Base-by-base conservation (phyloP, 1,139 yeast species). In the Pichia sp. region DNA sequence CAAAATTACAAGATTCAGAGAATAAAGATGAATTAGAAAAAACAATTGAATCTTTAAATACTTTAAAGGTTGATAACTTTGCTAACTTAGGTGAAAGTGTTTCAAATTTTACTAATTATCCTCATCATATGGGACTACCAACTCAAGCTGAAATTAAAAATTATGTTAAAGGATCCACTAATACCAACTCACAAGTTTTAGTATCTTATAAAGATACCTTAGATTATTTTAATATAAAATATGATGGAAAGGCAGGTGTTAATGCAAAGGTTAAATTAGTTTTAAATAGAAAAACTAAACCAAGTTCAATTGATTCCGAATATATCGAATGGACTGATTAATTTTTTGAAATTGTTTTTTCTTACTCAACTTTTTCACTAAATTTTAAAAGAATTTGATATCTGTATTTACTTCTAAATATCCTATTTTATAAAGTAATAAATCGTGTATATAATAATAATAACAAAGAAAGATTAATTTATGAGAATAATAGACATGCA, bases 81-180 rank as follows among this genome's bases (percentile, higher is more conserved):
- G 36, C 51, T 4, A 51, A 52, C 5, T 43, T 54, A 25, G 48
- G 46, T 3, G 46, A 44, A 23, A 70, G 73, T 51, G 73, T 76
- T 40, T 65, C 73, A 43, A 76, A 82, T 55, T 87, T 74, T 66
- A 64, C 65, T 37, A 64, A 73, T 42, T 85, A 90, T 62, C 96
- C 96, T 30, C 78, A 76, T 58, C 51, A 52, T 4, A 84, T 78
- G 73, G 96, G 95, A 31, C 73, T 92, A 53, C 97, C 97, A 42
- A 69, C 76, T 12, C 85, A 82, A 63, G 54, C 59, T 42, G 82
- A 78, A 48, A 71, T 79, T 48, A 72, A 74, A 55, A 67, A 68
- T 45, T 84, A 71, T 62, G 76, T 84, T 42, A 77, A 78, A 40
- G 90, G 90, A 26, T 72, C 71, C 51, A 22, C 9, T 86, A 79